Conservation (phyloP, 2,329 filamentous ascomycete genomes). For the Paracamarosporium sp. region DNA sequence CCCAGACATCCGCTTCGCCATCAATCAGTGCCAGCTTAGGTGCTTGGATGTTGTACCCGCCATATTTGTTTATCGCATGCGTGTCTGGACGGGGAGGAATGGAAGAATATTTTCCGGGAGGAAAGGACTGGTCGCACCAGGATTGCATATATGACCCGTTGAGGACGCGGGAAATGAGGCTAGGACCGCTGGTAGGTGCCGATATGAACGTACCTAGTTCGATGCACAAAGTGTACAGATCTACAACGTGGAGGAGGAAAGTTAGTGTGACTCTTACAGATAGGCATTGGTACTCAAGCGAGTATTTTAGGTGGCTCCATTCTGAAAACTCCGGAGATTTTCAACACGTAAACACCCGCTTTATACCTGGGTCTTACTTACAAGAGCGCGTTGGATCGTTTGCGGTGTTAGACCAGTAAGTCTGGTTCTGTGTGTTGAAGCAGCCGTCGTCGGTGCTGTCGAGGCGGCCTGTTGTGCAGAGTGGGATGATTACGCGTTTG, state of each 20-base stretch:
- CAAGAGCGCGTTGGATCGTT: constrained; percentile 54
- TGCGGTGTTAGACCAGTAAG: constrained; percentile 53
- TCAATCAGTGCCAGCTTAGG: constrained; percentile 60
- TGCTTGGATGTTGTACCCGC: constrained; percentile 55
- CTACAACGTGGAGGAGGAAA: no score
- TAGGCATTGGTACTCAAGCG: no score
- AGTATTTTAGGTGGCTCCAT: no score
- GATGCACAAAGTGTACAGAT: constrained; percentile 58
- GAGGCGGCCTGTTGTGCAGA: constrained; percentile 52
- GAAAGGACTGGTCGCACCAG: constrained; percentile 64
- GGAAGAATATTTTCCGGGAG: constrained; percentile 52
- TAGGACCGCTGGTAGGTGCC: constrained; percentile 52
- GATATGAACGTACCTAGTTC: constrained; percentile 60
- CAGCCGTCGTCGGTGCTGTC: constrained; percentile 51
- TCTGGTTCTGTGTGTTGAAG: constrained; percentile 53
- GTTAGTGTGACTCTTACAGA: no score
- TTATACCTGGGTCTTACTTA: no score
- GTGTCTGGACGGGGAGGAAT: constrained; percentile 55
- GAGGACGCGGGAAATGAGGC: constrained; percentile 57
- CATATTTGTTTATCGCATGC: constrained; percentile 54
- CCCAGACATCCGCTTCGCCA: constrained; percentile 61
- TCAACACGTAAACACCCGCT: no score
- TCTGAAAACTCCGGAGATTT: no score
- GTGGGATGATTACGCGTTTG: constrained; percentile 53
- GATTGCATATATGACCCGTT: constrained; percentile 60